These are phyloP conservation scores for Fusarium cyanostomum DNA, from an alignment of 2,329 filamentous ascomycete genomes.

Conservation along the genomic window DNA sequence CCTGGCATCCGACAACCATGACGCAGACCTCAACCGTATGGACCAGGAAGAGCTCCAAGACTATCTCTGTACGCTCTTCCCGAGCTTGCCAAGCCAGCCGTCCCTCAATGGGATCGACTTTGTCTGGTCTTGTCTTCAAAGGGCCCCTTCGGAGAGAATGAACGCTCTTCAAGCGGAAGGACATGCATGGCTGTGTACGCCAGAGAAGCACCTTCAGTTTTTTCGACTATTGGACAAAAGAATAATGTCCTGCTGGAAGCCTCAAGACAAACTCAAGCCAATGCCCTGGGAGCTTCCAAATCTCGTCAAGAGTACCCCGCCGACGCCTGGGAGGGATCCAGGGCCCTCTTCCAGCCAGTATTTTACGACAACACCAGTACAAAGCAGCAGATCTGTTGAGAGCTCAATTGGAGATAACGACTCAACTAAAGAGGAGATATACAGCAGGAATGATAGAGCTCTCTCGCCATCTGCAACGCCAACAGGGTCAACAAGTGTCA, in stretches of 20 bases:
- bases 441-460: neutral
- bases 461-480: neutral
- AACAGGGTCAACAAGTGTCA: neutral
- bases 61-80: slow-evolving; percentile 29
- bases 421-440: neutral
- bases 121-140: slow-evolving; percentile 46
- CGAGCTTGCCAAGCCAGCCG: slow-evolving; percentile 17
- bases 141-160: slow-evolving; percentile 40
- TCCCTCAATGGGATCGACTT: slow-evolving; percentile 45
- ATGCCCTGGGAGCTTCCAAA: slow-evolving; percentile 48
- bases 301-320: slow-evolving; percentile 24
- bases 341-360: slow-evolving; percentile 31
- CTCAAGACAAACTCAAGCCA: slow-evolving; percentile 43
- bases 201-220: slow-evolving; percentile 44
- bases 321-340: slow-evolving; percentile 1
- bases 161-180: slow-evolving; percentile 41
- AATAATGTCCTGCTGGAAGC: slow-evolving; percentile 42
- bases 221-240: slow-evolving; percentile 47
- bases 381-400: neutral
- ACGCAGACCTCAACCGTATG: slow-evolving; percentile 43
- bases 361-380: slow-evolving; percentile 19
- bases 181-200: slow-evolving; percentile 50
- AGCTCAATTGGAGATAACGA: neutral
- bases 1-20: slow-evolving; percentile 39
- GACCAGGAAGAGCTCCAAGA: slow-evolving; percentile 39